These are phyloP conservation scores for Castanea crenata DNA, from an alignment of 306 rosid species.

Conservation along the genomic window DNA sequence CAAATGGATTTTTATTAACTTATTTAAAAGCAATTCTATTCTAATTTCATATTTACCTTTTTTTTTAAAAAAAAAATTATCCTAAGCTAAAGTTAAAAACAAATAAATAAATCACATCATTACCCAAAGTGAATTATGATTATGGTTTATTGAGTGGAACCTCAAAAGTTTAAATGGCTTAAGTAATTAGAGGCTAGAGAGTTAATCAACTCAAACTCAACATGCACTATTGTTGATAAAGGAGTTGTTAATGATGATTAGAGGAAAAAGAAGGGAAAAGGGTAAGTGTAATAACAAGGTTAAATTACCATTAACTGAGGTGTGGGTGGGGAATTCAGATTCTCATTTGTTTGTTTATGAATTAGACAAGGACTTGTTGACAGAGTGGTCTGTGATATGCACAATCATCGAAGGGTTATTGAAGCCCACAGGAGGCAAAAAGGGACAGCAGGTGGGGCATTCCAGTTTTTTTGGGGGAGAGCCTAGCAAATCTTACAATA, in stretches of 20 bases:
- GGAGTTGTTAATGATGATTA: constrained; percentile 27
- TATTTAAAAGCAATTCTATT: not conserved
- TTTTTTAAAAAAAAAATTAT: too few relatives aligned
- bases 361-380: constrained; percentile 63
- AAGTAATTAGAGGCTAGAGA: constrained; percentile 10
- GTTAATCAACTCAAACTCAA: not conserved
- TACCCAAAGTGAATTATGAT: constrained; percentile 17
- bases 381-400: constrained; percentile 64
- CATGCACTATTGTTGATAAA: not conserved
- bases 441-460: constrained; percentile 66
- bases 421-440: constrained; percentile 71
- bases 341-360: constrained; percentile 61
- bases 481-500: constrained; percentile 49
- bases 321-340: constrained; percentile 39
- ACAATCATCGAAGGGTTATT: constrained; percentile 70
- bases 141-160: not conserved
- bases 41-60: not conserved
- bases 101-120: not conserved
- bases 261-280: constrained; percentile 29
- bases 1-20: too few relatives aligned
- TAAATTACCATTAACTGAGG: constrained; percentile 44
- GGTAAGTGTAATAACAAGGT: constrained; percentile 40
- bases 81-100: not conserved
- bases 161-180: constrained; percentile 18
- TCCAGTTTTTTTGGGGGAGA: constrained; percentile 22